Evolutionary conservation across 495 filamentous ascomycete genomes (phyloP), one percentile per base, ranked within the genome.

Genomic region (Aspergillus carlsbadensis): DNA sequence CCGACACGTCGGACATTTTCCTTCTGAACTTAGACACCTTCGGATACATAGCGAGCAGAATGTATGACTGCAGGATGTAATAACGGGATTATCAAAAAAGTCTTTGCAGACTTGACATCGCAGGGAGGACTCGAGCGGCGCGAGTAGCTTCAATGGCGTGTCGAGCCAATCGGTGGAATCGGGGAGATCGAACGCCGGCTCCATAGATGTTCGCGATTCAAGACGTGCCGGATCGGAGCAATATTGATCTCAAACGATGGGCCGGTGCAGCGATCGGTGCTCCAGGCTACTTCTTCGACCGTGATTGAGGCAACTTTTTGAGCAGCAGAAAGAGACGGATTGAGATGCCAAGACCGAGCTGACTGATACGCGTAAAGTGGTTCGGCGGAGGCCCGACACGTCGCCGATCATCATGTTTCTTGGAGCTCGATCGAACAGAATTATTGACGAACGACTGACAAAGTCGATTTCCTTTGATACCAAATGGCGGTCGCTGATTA

Each of bases 51-150:
- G 70, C 14, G 92, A 96, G 78, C 94, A 99, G 67, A 99, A 99
- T 0, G 94, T 97, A 69, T 99, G 94, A 39, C 84, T 88, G 78
- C 94, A 99, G 0, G 87, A 87, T 1, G 94, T 99, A 51, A 97
- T 86, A 78, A 99, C 92, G 1, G 94, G 94, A 20, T 89, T 92
- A 57, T 83, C 81, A 75, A 88, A 98, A 71, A 97, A 95, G 69
- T 99, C 94, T 72, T 97, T 98, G 81, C 94, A 99, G 54, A 99
- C 87, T 64, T 97, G 88, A 71, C 94, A 99, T 59, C 92, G 89
- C 14, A 99, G 80, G 14, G 90, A 84, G 37, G 90, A 84, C 64
- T 99, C 94, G 52, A 99, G 81, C 6, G 86, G 77, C 45, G 84
- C 77, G 53, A 98, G 80, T 33, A 80, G 72, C 2, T 86, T 79